Conservation (phyloP, 2,329 filamentous ascomycete species). For the Cadophora malorum region DNA sequence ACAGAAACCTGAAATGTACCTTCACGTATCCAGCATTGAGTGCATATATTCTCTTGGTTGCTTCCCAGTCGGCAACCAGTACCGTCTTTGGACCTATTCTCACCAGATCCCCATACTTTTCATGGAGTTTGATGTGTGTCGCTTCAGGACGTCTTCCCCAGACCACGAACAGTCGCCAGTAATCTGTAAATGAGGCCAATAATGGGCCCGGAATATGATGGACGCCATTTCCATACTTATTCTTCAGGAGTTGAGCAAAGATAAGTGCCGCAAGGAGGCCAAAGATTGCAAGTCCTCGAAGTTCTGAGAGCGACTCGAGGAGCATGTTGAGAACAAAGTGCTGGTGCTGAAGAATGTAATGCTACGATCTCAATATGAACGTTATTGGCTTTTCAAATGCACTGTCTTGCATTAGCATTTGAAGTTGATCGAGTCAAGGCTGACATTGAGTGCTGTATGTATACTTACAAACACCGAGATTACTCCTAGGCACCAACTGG, state of each 20-base stretch:
- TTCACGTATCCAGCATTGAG: constrained; percentile 82
- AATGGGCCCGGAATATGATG: constrained; percentile 23
- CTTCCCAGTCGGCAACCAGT: constrained; percentile 63
- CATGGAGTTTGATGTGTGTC: constrained; percentile 14
- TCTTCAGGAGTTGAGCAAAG: neutral
- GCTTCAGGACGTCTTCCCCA: constrained; percentile 21
- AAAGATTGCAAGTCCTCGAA: neutral
- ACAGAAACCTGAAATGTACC: constrained; percentile 51
- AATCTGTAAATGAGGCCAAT: constrained; percentile 18
- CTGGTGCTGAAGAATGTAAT: neutral
- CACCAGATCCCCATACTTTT: constrained; percentile 23
- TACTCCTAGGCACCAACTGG: neutral
- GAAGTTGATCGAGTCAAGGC: neutral
- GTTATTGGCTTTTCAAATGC: neutral
- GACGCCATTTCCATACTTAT: constrained; percentile 7
- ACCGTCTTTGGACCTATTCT: constrained; percentile 17
- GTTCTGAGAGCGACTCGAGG: neutral
- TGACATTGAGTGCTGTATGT: neutral
- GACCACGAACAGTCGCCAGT: constrained; percentile 14
- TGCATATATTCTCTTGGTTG: constrained; percentile 79
- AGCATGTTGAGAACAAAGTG: neutral
- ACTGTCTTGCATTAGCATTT: neutral
- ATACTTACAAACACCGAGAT: neutral
- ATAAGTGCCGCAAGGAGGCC: neutral
- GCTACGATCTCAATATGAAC: neutral